Conservation (phyloP, 148 eudicot genomes). For the Arbutus unedo region DNA sequence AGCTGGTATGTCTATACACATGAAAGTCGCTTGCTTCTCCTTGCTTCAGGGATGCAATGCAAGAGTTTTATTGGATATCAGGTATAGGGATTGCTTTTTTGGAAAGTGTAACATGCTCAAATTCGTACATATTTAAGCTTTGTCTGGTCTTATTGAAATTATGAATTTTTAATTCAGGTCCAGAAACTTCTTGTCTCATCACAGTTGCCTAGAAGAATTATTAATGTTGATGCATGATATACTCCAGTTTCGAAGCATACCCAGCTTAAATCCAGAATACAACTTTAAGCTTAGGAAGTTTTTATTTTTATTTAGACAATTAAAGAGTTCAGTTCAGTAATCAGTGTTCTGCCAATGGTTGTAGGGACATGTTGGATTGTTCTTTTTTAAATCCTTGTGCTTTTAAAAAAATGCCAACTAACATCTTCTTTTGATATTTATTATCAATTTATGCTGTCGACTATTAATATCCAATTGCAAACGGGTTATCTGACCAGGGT, state of each 20-base stretch:
- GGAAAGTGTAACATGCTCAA: background rate
- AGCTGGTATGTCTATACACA: conserved; percentile 92
- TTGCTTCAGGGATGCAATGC: conserved; percentile 97
- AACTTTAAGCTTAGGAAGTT: conserved; percentile 6
- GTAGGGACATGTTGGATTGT: background rate
- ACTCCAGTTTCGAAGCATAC: background rate
- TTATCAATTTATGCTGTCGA: background rate
- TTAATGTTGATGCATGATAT: background rate
- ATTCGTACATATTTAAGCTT: background rate
- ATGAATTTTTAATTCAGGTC: background rate
- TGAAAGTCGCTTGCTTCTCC: conserved; percentile 97
- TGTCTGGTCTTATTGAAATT: conserved; percentile 10
- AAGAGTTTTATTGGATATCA: conserved; percentile 89
- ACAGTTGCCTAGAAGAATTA: background rate
- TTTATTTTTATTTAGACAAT: background rate
- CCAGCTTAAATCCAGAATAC: background rate
- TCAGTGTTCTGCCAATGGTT: background rate
- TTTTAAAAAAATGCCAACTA: background rate
- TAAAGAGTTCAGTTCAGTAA: background rate
- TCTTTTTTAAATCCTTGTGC: background rate
- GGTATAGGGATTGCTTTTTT: conserved; percentile 40
- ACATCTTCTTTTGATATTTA: background rate
- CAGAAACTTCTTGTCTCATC: background rate
- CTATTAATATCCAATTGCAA: background rate
- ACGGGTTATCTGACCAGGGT: background rate